Conservation (phyloP, 495 filamentous ascomycete genomes). For the Podospora didyma region DNA sequence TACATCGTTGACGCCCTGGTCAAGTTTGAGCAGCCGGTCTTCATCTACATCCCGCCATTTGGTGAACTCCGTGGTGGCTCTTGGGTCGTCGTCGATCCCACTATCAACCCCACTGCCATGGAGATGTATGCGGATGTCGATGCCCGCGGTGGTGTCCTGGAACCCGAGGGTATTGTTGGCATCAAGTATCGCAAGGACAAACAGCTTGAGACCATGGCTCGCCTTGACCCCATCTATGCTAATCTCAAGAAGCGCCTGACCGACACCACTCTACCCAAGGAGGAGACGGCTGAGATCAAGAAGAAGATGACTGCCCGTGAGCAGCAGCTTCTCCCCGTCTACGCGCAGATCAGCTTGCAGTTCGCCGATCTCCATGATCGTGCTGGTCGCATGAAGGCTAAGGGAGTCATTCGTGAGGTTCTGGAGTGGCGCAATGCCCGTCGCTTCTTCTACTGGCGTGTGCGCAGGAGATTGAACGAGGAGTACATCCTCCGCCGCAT, state of each 20-base stretch:
- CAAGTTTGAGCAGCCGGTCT: constrained; percentile 97
- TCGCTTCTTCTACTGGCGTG: constrained; percentile 99
- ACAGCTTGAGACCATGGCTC: constrained; percentile 97
- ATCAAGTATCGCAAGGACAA: constrained; percentile 98
- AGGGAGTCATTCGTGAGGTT: constrained; percentile 81
- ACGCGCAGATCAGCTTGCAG: constrained; percentile 87
- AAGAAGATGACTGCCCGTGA: constrained; percentile 82
- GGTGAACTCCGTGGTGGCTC: constrained; percentile 98
- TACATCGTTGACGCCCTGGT: constrained; percentile 98
- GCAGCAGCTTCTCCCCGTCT: constrained; percentile 83
- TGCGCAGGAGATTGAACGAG: constrained; percentile 93
- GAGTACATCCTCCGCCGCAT: constrained; percentile 92
- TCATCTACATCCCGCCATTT: constrained; percentile 96
- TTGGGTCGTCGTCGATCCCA: constrained; percentile 98
- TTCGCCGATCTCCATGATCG: constrained; percentile 98
- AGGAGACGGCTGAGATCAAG: constrained; percentile 75
- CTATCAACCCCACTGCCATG: constrained; percentile 94
- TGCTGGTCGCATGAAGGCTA: constrained; percentile 95
- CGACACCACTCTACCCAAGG: constrained; percentile 63
- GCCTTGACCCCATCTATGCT: constrained; percentile 79
- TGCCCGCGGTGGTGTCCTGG: constrained; percentile 90
- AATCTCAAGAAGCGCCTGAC: constrained; percentile 72
- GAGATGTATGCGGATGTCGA: constrained; percentile 99
- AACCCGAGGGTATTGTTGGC: constrained; percentile 95
- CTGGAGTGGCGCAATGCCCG: constrained; percentile 85